phyloP scores from a whole-genome alignment of 1,284 basidiomycete species.

The Ceratobasidium sp. region DNA sequence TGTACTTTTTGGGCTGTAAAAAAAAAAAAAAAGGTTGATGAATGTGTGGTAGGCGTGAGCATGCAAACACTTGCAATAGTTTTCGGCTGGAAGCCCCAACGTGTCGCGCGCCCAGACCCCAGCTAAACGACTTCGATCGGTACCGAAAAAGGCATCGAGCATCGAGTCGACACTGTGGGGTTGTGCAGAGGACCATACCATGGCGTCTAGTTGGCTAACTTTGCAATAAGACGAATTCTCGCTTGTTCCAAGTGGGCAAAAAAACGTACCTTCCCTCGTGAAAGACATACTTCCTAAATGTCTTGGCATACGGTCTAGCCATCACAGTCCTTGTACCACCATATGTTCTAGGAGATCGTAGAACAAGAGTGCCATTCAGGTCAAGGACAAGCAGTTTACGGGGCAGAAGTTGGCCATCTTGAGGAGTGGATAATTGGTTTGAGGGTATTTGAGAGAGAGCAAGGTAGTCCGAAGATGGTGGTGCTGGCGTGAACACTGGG shows the following conservation, averaged over 20 bases:
- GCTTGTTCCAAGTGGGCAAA: neutral
- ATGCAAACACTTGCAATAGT: constrained; percentile 64
- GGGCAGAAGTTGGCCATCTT: constrained; percentile 52
- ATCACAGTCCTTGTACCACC: constrained; percentile 47
- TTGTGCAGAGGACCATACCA: constrained; percentile 88
- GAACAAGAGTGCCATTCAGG: constrained; percentile 82
- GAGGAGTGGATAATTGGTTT: constrained; percentile 16
- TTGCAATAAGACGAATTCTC: neutral
- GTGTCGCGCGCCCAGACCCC: constrained; percentile 82
- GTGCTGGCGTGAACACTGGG: constrained; percentile 12
- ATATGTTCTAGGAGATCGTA: constrained; percentile 59
- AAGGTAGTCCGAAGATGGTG: constrained; percentile 56
- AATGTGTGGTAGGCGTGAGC: constrained; percentile 38
- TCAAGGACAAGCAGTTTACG: constrained; percentile 81
- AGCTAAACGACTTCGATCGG: constrained; percentile 53
- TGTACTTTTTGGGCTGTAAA: constrained; percentile 61
- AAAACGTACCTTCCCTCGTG: constrained; percentile 52
- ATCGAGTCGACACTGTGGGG: constrained; percentile 73
- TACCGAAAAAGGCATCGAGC: constrained; percentile 48
- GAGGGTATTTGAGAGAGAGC: constrained; percentile 53
- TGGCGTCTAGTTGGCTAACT: constrained; percentile 69
- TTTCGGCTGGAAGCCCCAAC: constrained; percentile 63
- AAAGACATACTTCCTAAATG: constrained; percentile 70
- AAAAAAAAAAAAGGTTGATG: constrained; percentile 53
- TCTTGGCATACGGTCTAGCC: constrained; percentile 71